A percentile compares a stretch with the other conserved stretches of the same genome.
These are phyloP conservation scores for Tagetes erecta DNA, from an alignment of 129 eudicot genomes.

Conservation along the genomic window DNA sequence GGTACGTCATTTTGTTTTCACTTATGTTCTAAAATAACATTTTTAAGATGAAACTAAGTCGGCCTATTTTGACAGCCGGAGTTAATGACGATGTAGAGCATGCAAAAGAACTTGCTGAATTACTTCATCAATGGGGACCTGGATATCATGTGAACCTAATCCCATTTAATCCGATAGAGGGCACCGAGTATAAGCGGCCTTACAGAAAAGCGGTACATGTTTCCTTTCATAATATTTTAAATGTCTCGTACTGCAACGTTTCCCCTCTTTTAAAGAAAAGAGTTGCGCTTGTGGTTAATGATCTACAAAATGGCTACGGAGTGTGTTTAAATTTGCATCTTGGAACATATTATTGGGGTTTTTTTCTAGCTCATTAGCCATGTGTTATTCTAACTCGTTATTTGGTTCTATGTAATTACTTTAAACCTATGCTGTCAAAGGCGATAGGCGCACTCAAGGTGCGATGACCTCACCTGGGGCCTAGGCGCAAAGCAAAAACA, in stretches of 20 bases:
- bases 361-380: neutral
- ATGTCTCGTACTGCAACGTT: neutral
- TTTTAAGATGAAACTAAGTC: constrained; percentile 7
- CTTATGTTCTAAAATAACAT: neutral
- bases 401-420: neutral
- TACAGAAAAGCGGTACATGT: constrained; percentile 67
- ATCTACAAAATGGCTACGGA: constrained; percentile 3
- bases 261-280: neutral
- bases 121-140: constrained; percentile 94
- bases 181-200: constrained; percentile 89
- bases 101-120: constrained; percentile 84
- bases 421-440: too few species aligned
- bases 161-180: constrained; percentile 89
- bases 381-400: neutral
- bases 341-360: neutral
- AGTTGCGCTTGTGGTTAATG: neutral
- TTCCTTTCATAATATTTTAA: neutral
- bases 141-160: constrained; percentile 95
- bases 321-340: neutral
- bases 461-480: too few species aligned
- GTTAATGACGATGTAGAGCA: constrained; percentile 89
- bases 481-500: too few species aligned
- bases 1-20: constrained; percentile 48
- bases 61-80: constrained; percentile 63
- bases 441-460: too few species aligned